Conservation (phyloP, 139 green algal species). For the Volvox africanus region DNA sequence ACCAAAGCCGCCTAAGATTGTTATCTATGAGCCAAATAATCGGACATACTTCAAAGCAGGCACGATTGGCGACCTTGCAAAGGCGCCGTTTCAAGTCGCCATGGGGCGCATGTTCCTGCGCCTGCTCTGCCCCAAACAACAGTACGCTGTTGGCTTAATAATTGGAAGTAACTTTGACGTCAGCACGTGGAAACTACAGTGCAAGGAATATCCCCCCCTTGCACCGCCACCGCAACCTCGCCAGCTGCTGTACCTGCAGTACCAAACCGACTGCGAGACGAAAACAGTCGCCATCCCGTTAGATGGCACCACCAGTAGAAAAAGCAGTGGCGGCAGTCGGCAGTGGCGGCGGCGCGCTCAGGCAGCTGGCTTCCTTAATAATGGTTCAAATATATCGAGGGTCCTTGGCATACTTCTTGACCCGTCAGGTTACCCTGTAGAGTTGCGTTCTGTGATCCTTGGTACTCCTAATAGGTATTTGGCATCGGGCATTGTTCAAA, state of each 20-base stretch:
- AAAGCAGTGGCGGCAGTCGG: background rate
- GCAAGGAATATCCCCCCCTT: background rate
- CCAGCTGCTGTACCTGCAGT: background rate
- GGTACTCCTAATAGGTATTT: background rate
- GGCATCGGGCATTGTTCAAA: background rate
- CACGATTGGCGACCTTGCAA: background rate
- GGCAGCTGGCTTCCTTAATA: background rate
- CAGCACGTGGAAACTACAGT: background rate
- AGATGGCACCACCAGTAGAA: background rate
- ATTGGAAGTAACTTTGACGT: background rate
- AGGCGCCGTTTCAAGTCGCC: background rate
- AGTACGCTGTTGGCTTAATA: background rate
- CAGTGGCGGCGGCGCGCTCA: background rate
- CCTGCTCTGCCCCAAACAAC: background rate
- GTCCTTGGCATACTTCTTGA: background rate
- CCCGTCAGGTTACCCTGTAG: background rate
- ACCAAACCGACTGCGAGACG: background rate
- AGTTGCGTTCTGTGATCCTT: background rate
- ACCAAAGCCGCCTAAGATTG: background rate
- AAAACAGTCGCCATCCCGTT: background rate
- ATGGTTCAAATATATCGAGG: no score
- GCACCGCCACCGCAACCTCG: background rate
- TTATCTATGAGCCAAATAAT: background rate
- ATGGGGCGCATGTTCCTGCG: constrained; percentile 3
- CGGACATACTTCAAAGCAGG: background rate